Evolutionary conservation across 352 stramenopile species (phyloP).

Genomic region (Globisporangium emineosum): DNA sequence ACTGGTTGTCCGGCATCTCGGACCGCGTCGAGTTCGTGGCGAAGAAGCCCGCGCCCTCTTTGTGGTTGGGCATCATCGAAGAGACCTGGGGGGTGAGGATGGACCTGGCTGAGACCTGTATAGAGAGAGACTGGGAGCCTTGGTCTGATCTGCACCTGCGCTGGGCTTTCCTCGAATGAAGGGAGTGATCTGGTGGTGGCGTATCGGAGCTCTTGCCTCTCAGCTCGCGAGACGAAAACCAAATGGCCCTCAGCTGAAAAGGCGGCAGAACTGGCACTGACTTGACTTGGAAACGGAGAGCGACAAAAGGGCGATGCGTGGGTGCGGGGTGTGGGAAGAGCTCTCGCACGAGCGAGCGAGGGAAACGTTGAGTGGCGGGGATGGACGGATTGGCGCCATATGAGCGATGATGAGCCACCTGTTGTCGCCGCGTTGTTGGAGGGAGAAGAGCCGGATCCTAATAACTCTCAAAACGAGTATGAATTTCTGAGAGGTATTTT

Average conservation of each 20-base stretch:
- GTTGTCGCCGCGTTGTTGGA: not conserved
- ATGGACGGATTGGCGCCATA: not conserved
- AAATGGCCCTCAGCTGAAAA: not conserved
- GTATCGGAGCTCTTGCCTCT: not conserved
- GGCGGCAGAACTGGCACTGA: not conserved
- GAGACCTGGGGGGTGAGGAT: no score
- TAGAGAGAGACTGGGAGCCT: slow-evolving; percentile 4
- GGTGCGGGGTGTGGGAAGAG: not conserved
- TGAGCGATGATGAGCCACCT: not conserved
- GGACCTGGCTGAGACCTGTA: not conserved
- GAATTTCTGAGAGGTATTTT: not conserved
- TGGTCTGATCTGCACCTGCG: not conserved
- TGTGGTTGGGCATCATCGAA: slow-evolving; percentile 14
- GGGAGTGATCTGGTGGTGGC: not conserved
- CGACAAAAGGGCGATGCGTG: not conserved
- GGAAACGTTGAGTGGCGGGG: not conserved
- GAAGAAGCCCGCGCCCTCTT: slow-evolving; percentile 16
- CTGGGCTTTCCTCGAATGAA: not conserved
- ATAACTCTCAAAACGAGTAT: not conserved
- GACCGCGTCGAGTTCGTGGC: slow-evolving; percentile 2
- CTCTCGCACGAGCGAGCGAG: no score
- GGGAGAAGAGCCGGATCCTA: not conserved
- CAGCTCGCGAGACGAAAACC: not conserved
- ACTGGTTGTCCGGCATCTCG: slow-evolving; percentile 10
- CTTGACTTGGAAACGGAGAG: not conserved